These are phyloP conservation scores for Podospora conica DNA, from an alignment of 495 filamentous ascomycete genomes.

Conservation along the genomic window DNA sequence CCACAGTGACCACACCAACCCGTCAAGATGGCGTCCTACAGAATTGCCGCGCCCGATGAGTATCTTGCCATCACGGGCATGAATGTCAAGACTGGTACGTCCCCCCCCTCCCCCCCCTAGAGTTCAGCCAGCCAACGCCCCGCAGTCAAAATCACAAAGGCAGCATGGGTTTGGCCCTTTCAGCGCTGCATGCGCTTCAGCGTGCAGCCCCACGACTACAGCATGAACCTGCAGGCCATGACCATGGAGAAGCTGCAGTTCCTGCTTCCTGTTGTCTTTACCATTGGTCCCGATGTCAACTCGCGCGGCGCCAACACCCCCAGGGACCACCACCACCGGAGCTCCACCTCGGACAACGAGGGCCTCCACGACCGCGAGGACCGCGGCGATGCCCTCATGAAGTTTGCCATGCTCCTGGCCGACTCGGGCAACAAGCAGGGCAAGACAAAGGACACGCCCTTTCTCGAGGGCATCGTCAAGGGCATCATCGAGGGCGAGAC, in stretches of 20 bases:
- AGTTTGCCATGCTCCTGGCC: constrained; percentile 72
- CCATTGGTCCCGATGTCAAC: constrained; percentile 69
- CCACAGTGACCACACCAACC: neutral
- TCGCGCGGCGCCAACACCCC: constrained; percentile 37
- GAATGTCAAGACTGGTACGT: constrained; percentile 48
- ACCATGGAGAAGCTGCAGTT: constrained; percentile 78
- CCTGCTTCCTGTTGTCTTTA: constrained; percentile 74
- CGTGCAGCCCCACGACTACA: constrained; percentile 72
- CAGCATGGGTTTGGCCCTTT: constrained; percentile 60
- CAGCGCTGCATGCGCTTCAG: constrained; percentile 51
- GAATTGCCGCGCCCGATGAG: constrained; percentile 44
- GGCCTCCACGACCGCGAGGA: constrained; percentile 31
- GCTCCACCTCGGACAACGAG: constrained; percentile 6
- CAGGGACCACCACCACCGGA: neutral
- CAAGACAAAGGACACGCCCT: constrained; percentile 42
- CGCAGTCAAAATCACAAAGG: constrained; percentile 62
- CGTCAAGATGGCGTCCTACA: constrained; percentile 39
- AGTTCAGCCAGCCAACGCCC: constrained; percentile 2
- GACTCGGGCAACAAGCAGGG: constrained; percentile 42
- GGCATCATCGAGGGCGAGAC: constrained; percentile 87
- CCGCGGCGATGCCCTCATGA: constrained; percentile 53
- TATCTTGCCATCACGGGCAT: constrained; percentile 82
- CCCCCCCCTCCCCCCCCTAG: neutral
- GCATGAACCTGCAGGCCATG: constrained; percentile 73
- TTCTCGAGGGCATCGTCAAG: constrained; percentile 79